phyloP scores from a whole-genome alignment of 2,329 filamentous ascomycete genomes.

The Iodosphaeria phyllophila region DNA sequence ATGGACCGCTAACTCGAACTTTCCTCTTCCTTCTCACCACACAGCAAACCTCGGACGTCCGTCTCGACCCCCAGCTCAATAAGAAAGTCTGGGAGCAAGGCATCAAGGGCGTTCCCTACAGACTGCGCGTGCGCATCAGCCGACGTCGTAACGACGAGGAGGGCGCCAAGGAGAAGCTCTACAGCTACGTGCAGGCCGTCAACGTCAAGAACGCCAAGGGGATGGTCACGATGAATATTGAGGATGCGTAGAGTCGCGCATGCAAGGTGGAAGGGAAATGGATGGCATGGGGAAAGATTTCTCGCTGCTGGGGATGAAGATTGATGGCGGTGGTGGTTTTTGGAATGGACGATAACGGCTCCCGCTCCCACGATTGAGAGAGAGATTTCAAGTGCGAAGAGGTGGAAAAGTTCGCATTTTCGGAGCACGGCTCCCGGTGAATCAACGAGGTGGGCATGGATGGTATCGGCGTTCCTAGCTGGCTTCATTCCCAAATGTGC shows the following conservation, averaged over 20 bases:
- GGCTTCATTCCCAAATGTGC: too few relatives aligned
- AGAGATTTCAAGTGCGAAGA: too few relatives aligned
- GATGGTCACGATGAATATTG: conserved; percentile 78
- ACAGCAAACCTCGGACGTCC: conserved; percentile 91
- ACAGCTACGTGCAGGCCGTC: conserved; percentile 98
- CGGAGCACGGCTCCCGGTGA: too few relatives aligned
- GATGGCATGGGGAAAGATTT: too few relatives aligned
- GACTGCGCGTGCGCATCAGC: conserved; percentile 94
- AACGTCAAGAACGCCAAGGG: conserved; percentile 99
- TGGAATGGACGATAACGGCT: too few relatives aligned
- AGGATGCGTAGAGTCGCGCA: conserved; percentile 24
- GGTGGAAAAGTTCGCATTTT: too few relatives aligned
- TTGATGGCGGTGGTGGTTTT: too few relatives aligned
- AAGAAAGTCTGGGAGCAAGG: conserved; percentile 99
- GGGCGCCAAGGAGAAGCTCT: conserved; percentile 98
- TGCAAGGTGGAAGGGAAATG: conserved; percentile 10
- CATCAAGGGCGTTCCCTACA: conserved; percentile 97
- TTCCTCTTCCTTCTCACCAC: too few relatives aligned
- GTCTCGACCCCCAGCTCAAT: conserved; percentile 96
- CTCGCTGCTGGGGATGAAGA: too few relatives aligned
- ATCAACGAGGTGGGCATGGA: too few relatives aligned
- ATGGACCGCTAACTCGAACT: conserved; percentile 9
- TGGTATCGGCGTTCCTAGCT: too few relatives aligned
- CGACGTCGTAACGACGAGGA: conserved; percentile 99
- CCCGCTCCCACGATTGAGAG: too few relatives aligned